phyloP scores from a whole-genome alignment of 345 rosid genomes.

The Diplotaxis tenuifolia region DNA sequence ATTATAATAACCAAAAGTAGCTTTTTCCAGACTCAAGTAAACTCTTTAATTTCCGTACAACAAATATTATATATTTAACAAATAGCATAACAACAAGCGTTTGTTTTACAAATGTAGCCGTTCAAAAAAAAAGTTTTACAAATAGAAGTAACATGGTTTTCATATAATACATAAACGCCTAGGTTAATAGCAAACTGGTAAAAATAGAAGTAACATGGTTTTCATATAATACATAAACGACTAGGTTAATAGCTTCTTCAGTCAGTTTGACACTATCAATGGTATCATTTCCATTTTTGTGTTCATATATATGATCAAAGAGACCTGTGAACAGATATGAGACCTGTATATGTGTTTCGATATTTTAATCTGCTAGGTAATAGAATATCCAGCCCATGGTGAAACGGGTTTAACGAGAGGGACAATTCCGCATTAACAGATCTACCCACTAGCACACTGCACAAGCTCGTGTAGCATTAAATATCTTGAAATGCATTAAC shows the following conservation, averaged over 20 bases:
- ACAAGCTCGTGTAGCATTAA: background rate
- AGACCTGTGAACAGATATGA: background rate
- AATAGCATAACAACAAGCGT: background rate
- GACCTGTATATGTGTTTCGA: conserved; percentile 1
- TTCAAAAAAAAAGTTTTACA: background rate
- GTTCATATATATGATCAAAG: background rate
- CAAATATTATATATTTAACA: no score
- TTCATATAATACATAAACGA: no score
- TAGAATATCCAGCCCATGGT: background rate
- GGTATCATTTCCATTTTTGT: background rate
- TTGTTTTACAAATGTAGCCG: background rate
- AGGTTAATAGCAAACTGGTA: background rate
- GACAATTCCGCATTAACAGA: conserved; percentile 20
- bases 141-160: no score
- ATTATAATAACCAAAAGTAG: background rate
- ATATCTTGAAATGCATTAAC: no score
- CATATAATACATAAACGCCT: no score
- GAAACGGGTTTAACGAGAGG: conserved; percentile 19
- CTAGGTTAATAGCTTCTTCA: background rate
- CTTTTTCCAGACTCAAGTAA: background rate
- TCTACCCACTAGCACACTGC: conserved; percentile 15
- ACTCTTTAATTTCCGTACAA: background rate
- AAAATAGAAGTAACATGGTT: no score
- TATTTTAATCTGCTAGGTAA: background rate
- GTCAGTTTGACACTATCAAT: background rate